A percentile compares a stretch with the other conserved stretches of the same genome.
These are phyloP conservation scores for Mikania micrantha DNA, from an alignment of 129 eudicot species.

Conservation along the genomic window DNA sequence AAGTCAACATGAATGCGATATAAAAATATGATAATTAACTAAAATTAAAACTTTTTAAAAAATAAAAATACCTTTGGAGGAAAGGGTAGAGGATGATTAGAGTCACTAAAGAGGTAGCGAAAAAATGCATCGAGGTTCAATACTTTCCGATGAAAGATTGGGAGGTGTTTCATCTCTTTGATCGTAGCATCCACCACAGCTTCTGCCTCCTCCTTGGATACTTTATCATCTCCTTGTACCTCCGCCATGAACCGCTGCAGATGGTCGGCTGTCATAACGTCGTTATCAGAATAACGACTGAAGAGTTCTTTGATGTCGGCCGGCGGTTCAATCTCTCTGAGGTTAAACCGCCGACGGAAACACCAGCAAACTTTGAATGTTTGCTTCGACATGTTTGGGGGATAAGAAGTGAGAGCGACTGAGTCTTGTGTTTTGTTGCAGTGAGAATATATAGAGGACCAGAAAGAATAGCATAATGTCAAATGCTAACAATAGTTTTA, in stretches of 20 bases:
- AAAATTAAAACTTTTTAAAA: too few relatives aligned
- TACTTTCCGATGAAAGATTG: slow-evolving; percentile 43
- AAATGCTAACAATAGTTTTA: neutral
- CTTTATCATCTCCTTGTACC: slow-evolving; percentile 52
- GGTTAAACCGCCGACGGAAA: slow-evolving; percentile 55
- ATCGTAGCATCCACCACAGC: slow-evolving; percentile 32
- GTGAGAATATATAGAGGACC: slow-evolving; percentile 16
- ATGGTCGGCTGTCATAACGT: slow-evolving; percentile 47
- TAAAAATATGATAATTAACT: neutral
- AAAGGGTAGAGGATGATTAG: slow-evolving; percentile 49
- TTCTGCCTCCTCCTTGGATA: slow-evolving; percentile 44
- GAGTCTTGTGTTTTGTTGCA: slow-evolving; percentile 7
- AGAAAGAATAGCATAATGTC: neutral
- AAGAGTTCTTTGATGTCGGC: slow-evolving; percentile 50
- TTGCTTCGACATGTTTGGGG: slow-evolving; percentile 49
- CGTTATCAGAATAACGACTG: slow-evolving; percentile 61
- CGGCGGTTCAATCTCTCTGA: slow-evolving; percentile 44
- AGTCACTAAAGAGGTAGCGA: slow-evolving; percentile 42
- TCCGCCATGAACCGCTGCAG: slow-evolving; percentile 54
- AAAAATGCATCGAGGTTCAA: slow-evolving; percentile 56
- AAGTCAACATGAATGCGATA: slow-evolving; percentile 7
- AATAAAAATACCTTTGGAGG: slow-evolving; percentile 38
- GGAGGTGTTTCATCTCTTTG: slow-evolving; percentile 41
- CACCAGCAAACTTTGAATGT: slow-evolving; percentile 59
- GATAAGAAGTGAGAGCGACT: neutral